phyloP scores from a whole-genome alignment of 768 basidiomycete genomes.

The Crepidotus variabilis region DNA sequence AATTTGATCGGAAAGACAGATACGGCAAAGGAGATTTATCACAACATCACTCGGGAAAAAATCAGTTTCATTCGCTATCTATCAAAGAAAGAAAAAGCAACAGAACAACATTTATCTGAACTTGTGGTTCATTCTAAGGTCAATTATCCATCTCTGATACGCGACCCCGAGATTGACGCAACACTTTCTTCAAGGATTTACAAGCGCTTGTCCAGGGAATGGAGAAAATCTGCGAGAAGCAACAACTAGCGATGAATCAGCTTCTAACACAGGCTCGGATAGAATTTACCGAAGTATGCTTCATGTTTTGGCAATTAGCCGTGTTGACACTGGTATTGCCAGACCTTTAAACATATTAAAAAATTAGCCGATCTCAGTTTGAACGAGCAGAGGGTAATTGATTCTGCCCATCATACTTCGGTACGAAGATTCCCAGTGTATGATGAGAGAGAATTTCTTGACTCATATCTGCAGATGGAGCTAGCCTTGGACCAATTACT shows the following conservation, averaged over 20 bases:
- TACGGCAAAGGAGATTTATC: slow-evolving; percentile 60
- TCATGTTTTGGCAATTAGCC: background rate
- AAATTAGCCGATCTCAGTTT: background rate
- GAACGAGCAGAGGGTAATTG: background rate
- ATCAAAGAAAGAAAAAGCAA: background rate
- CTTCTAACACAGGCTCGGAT: background rate
- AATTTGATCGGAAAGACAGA: no score
- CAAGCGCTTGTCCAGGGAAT: background rate
- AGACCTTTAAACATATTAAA: background rate
- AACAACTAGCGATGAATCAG: background rate
- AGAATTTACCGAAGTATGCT: background rate
- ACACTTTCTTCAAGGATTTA: background rate
- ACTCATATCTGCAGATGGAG: no score
- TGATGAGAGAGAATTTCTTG: no score
- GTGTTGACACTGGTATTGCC: background rate
- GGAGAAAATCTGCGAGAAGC: background rate
- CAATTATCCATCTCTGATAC: background rate
- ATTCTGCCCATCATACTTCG: background rate
- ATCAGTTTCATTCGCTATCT: slow-evolving; percentile 44
- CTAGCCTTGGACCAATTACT: no score
- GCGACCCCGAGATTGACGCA: background rate
- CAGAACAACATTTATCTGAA: background rate
- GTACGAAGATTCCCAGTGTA: background rate
- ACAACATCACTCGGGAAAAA: slow-evolving; percentile 60
- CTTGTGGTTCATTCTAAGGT: background rate